These are phyloP conservation scores for Pholiota molesta DNA, from an alignment of 768 basidiomycete species.

Conservation along the genomic window DNA sequence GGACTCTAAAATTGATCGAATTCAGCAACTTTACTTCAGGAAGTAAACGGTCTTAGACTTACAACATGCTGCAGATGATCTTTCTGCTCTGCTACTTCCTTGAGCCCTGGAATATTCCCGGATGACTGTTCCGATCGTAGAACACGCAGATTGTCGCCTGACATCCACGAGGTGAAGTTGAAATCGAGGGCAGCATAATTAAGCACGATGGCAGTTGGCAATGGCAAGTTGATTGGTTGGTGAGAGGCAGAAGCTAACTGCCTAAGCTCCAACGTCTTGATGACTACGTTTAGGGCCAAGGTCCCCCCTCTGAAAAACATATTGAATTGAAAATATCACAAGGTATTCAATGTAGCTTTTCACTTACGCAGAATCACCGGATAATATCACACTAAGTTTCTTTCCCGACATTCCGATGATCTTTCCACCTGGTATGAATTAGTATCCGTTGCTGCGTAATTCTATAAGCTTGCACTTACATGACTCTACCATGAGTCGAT, in stretches of 20 bases:
- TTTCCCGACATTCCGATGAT: constrained; percentile 89
- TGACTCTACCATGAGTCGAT: constrained; percentile 78
- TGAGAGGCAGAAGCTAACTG: constrained; percentile 33
- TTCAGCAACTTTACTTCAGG: constrained; percentile 1
- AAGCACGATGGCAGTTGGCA: constrained; percentile 82
- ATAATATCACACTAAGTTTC: constrained; percentile 74
- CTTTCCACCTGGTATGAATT: constrained; percentile 52
- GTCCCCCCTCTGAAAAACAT: constrained; percentile 73
- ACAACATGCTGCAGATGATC: constrained; percentile 85
- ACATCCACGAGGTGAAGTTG: constrained; percentile 99
- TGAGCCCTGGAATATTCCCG: constrained; percentile 74
- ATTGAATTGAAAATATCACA: constrained; percentile 14
- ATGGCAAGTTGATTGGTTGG: constrained; percentile 51
- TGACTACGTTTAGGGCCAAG: constrained; percentile 80
- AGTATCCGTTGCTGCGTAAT: background rate
- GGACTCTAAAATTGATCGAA: constrained; percentile 58
- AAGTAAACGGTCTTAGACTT: constrained; percentile 16
- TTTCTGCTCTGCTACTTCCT: constrained; percentile 74
- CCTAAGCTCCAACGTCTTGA: constrained; percentile 79
- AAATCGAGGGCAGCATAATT: constrained; percentile 95
- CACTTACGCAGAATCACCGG: constrained; percentile 97
- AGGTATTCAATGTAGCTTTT: background rate
- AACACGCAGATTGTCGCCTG: constrained; percentile 78
- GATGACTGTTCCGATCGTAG: constrained; percentile 88
- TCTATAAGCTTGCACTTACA: constrained; percentile 31